Conservation (phyloP, 2,329 filamentous ascomycete genomes). For the Clonostachys sp. region DNA sequence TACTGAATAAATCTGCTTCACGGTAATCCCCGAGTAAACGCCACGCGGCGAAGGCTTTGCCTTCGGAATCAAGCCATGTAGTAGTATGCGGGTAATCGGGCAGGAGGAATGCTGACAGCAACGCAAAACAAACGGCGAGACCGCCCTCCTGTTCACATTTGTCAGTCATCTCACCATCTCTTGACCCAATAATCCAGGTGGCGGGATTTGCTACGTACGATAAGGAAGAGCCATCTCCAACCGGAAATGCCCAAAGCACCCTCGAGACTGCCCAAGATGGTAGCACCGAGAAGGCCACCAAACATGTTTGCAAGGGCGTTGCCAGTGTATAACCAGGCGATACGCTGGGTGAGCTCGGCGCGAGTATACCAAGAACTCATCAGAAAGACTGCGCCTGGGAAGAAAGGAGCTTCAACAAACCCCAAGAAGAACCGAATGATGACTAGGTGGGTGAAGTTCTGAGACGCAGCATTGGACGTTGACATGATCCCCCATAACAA, state of each 20-base stretch:
- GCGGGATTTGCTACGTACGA: conserved; percentile 28
- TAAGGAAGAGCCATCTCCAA: conserved; percentile 65
- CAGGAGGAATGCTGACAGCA: conserved; percentile 27
- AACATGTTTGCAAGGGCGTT: conserved; percentile 49
- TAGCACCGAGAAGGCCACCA: conserved; percentile 44
- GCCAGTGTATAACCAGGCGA: conserved; percentile 54
- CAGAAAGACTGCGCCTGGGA: conserved; percentile 40
- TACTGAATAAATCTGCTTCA: conserved; percentile 31
- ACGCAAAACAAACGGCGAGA: conserved; percentile 29
- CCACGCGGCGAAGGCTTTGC: conserved; percentile 47
- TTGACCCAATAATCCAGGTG: conserved; percentile 38
- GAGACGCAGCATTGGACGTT: conserved; percentile 39
- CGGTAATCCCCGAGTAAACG: conserved; percentile 42
- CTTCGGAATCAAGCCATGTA: conserved; percentile 43
- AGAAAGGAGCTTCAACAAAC: conserved; percentile 43
- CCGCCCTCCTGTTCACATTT: conserved; percentile 22
- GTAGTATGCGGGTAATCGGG: conserved; percentile 51
- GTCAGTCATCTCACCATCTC: background rate
- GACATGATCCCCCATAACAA: conserved; percentile 32
- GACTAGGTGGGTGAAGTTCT: conserved; percentile 34
- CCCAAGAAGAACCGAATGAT: conserved; percentile 38
- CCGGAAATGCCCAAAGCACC: conserved; percentile 48
- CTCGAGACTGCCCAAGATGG: conserved; percentile 35
- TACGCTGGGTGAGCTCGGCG: conserved; percentile 48
- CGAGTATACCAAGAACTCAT: conserved; percentile 42